Conservation (phyloP, 768 basidiomycete species). For the Mycena vulgaris region DNA sequence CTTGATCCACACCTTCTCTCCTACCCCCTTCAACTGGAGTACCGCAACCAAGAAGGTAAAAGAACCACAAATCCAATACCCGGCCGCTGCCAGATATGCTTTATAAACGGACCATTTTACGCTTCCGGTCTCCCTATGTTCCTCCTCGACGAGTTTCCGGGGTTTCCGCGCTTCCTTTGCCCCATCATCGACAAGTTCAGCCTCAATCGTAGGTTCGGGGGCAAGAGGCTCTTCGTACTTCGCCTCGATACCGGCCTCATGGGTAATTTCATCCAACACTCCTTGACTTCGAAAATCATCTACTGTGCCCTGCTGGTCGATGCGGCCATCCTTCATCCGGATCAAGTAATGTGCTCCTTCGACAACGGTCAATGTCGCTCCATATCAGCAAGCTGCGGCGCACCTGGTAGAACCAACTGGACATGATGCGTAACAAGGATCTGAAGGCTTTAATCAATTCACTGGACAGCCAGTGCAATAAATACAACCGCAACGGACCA, state of each 20-base stretch:
- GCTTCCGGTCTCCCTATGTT: constrained; percentile 84
- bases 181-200: constrained; percentile 22
- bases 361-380: background rate
- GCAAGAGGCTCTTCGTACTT: constrained; percentile 61
- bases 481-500: constrained; percentile 59
- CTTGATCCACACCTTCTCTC: constrained; percentile 83
- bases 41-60: constrained; percentile 64
- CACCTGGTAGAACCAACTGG: constrained; percentile 83
- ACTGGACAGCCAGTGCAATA: constrained; percentile 57
- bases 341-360: constrained; percentile 72
- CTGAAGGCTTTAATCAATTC: background rate
- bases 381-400: background rate
- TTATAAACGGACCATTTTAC: constrained; percentile 86
- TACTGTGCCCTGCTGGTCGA: constrained; percentile 81
- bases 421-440: constrained; percentile 85
- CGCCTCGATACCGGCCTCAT: constrained; percentile 65
- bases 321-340: constrained; percentile 85
- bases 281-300: constrained; percentile 74
- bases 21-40: constrained; percentile 62
- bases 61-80: constrained; percentile 77
- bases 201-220: constrained; percentile 42
- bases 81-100: constrained; percentile 81
- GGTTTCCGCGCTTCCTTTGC: constrained; percentile 68
- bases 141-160: constrained; percentile 83
- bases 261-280: constrained; percentile 73